Conservation (phyloP, 2,329 filamentous ascomycete species). For the Magnaporthales sp. region DNA sequence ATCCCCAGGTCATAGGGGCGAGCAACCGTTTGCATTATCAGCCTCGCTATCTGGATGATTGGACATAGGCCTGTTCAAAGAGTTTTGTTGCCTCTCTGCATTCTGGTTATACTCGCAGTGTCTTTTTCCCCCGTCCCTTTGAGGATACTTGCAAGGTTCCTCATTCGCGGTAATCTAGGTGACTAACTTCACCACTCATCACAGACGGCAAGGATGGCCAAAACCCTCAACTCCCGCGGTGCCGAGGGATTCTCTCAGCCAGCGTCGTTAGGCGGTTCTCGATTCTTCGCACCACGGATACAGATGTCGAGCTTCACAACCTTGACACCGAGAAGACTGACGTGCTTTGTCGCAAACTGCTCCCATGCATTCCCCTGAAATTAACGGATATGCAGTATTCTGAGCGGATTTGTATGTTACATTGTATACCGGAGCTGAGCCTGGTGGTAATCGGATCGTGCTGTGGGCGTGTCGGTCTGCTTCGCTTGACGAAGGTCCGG, state of each 20-base stretch:
- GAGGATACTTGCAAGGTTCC: not conserved
- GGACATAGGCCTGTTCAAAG: too few species aligned
- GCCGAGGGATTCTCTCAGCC: slow-evolving; percentile 2
- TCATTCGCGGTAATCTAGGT: not conserved
- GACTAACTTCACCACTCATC: not conserved
- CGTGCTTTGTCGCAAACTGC: slow-evolving; percentile 21
- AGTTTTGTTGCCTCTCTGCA: not conserved
- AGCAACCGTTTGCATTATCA: not conserved
- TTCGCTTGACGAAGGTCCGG: slow-evolving; percentile 45
- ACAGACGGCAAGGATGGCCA: not conserved
- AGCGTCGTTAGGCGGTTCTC: slow-evolving; percentile 13
- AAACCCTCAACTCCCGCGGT: not conserved
- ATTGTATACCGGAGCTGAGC: slow-evolving; percentile 60
- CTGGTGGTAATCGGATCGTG: slow-evolving; percentile 59
- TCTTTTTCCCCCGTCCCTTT: too few species aligned
- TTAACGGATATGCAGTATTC: slow-evolving; percentile 23
- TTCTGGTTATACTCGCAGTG: not conserved
- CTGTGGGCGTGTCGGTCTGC: slow-evolving; percentile 55
- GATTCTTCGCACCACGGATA: slow-evolving; percentile 39
- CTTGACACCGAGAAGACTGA: slow-evolving; percentile 16
- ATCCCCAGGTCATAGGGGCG: not conserved
- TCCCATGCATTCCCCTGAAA: slow-evolving; percentile 19
- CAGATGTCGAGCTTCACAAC: slow-evolving; percentile 37
- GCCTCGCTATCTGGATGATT: not conserved
- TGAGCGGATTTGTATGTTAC: slow-evolving; percentile 53